These are phyloP conservation scores for Juglanconis oblonga DNA, from an alignment of 2,329 filamentous ascomycete species.

Conservation along the genomic window DNA sequence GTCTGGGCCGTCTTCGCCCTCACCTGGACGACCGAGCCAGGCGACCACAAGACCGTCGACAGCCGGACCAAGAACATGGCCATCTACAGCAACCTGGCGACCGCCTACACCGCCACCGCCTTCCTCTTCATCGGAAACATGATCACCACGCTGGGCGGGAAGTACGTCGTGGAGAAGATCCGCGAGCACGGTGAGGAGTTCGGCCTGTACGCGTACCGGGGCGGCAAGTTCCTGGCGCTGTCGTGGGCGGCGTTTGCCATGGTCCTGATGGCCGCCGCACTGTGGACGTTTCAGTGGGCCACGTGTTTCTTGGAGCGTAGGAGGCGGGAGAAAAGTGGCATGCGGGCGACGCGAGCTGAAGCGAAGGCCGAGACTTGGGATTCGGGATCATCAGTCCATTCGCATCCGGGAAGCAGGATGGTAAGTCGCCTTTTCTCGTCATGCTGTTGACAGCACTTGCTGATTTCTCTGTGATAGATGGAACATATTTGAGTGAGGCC, in stretches of 20 bases:
- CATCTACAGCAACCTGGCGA: slow-evolving; percentile 32
- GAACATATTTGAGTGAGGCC: background rate
- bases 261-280: slow-evolving; percentile 37
- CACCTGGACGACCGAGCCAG: slow-evolving; percentile 7
- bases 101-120: slow-evolving; percentile 35
- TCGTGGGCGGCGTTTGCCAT: slow-evolving; percentile 46
- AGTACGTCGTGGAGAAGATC: slow-evolving; percentile 39
- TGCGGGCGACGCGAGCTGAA: background rate
- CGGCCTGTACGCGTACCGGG: slow-evolving; percentile 42
- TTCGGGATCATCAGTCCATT: background rate
- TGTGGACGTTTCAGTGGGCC: slow-evolving; percentile 32
- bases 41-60: slow-evolving; percentile 23
- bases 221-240: slow-evolving; percentile 42
- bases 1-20: slow-evolving; percentile 14
- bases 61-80: background rate
- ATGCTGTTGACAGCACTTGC: background rate
- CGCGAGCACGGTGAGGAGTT: slow-evolving; percentile 40
- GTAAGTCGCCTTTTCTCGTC: background rate
- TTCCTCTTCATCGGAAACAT: slow-evolving; percentile 41
- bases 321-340: background rate
- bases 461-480: background rate
- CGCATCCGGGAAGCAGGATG: background rate
- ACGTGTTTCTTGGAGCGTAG: background rate
- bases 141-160: slow-evolving; percentile 38
- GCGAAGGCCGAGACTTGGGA: background rate